A percentile compares a stretch with the other conserved stretches of the same genome.
Evolutionary conservation across 495 filamentous ascomycete genomes (phyloP).

Genomic region (Neurospora pannonica): DNA sequence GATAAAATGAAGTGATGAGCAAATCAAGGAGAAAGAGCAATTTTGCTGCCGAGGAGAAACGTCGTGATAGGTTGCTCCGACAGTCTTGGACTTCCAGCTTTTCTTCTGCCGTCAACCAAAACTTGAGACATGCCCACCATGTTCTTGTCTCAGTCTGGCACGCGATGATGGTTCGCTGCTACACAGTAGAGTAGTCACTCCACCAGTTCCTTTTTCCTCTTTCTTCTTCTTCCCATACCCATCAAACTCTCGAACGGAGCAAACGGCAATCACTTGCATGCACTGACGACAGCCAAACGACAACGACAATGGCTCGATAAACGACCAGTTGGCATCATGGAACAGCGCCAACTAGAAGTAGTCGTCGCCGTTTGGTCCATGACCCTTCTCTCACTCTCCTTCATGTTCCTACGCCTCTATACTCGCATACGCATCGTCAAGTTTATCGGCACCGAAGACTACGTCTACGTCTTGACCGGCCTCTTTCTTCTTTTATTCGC

Average conservation of each 20-base stretch:
- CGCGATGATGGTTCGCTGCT: neutral
- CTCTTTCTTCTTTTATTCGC: constrained; percentile 27
- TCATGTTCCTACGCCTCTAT: constrained; percentile 27
- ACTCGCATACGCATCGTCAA: constrained; percentile 27
- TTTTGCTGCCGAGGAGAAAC: neutral
- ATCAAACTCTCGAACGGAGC: neutral
- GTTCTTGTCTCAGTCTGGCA: neutral
- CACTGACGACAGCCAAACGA: neutral
- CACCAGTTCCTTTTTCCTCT: neutral
- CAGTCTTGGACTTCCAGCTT: neutral
- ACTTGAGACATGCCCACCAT: neutral
- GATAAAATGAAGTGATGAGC: neutral
- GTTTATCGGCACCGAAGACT: constrained; percentile 30
- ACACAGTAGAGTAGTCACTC: neutral
- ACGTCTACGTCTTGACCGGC: constrained; percentile 25
- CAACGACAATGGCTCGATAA: neutral
- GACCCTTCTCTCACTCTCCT: constrained; percentile 19
- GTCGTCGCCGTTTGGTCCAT: constrained; percentile 29
- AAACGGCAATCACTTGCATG: neutral
- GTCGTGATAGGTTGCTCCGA: neutral
- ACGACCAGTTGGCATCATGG: neutral
- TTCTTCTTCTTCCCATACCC: neutral
- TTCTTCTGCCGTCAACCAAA: neutral
- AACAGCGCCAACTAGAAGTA: constrained; percentile 19
- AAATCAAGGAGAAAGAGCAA: neutral